A percentile compares a stretch with the other conserved stretches of the same genome.
Conservation (phyloP, 768 basidiomycete genomes). For the Rhizopogon roseolus region DNA sequence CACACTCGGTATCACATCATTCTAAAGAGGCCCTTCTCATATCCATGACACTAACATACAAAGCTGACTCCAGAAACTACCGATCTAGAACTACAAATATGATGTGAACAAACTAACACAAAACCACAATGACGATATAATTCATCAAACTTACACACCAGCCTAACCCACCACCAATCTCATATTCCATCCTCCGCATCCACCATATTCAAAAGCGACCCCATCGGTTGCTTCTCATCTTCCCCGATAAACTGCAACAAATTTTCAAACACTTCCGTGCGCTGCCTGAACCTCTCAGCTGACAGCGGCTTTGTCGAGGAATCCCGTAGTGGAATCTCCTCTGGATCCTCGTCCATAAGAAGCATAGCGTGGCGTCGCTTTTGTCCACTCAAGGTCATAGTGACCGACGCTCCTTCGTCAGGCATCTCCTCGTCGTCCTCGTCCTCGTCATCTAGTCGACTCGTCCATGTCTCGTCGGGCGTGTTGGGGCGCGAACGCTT, state of each 20-base stretch:
- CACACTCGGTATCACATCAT: too few relatives aligned
- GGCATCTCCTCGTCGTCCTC: conserved; percentile 9
- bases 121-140: too few relatives aligned
- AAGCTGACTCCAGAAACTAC: neutral
- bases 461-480: conserved; percentile 39
- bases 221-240: conserved; percentile 61
- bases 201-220: conserved; percentile 60
- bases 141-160: neutral
- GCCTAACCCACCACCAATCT: neutral
- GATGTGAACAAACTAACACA: neutral
- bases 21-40: too few relatives aligned
- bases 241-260: conserved; percentile 60
- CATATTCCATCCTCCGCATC: conserved; percentile 32
- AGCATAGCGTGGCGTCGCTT: conserved; percentile 19
- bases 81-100: neutral
- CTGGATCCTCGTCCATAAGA: conserved; percentile 24
- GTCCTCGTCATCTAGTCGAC: conserved; percentile 31
- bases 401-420: neutral
- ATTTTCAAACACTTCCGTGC: conserved; percentile 66
- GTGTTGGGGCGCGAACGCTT: conserved; percentile 43
- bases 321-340: conserved; percentile 20
- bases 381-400: conserved; percentile 3
- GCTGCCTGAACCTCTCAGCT: conserved; percentile 51
- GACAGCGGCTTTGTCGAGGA: conserved; percentile 29
- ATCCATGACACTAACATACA: neutral